A percentile compares a stretch with the other conserved stretches of the same genome.
Evolutionary conservation across 495 filamentous ascomycete species (phyloP).

Genomic region (Penicillium dipodomyicola): DNA sequence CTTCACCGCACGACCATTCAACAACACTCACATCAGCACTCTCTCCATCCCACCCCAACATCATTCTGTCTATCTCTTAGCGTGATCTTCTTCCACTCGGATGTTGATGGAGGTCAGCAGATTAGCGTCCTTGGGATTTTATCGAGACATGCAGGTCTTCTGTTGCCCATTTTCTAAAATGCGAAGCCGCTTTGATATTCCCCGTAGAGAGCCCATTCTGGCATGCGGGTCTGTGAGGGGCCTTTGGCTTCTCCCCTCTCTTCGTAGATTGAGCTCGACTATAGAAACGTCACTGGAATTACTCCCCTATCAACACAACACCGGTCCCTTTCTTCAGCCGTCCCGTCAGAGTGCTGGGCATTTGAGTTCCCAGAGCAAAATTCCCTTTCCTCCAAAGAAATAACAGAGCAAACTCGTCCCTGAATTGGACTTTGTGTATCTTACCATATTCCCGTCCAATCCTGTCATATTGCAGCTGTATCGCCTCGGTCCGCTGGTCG

Average conservation of each 20-base stretch:
- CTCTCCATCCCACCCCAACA: conserved; percentile 13
- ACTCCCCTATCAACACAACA: conserved; percentile 28
- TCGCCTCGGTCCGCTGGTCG: conserved; percentile 25
- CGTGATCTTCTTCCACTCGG: conserved; percentile 14
- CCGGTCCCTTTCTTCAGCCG: conserved; percentile 24
- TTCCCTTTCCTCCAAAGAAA: conserved; percentile 14
- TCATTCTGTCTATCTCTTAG: conserved; percentile 16
- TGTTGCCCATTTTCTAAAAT: conserved; percentile 18
- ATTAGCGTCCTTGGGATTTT: conserved; percentile 19
- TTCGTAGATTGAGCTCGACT: conserved; percentile 26
- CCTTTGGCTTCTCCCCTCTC: conserved; percentile 14
- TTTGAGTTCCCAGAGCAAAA: conserved; percentile 9
- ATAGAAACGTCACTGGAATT: conserved; percentile 38
- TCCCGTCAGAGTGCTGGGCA: conserved; percentile 12
- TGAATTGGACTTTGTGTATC: conserved; percentile 24
- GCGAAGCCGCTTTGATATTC: conserved; percentile 17
- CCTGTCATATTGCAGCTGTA: conserved; percentile 31
- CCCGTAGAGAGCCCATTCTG: conserved; percentile 21
- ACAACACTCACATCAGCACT: no score
- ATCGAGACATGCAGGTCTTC: conserved; percentile 23
- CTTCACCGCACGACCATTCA: no score
- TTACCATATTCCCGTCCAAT: conserved; percentile 14
- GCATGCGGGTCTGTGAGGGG: conserved; percentile 26
- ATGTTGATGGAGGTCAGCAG: conserved; percentile 27
- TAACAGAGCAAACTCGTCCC: conserved; percentile 24